These are phyloP conservation scores for Starmerella khaoyaiensis DNA, from an alignment of 805 yeast genomes.

Conservation along the genomic window DNA sequence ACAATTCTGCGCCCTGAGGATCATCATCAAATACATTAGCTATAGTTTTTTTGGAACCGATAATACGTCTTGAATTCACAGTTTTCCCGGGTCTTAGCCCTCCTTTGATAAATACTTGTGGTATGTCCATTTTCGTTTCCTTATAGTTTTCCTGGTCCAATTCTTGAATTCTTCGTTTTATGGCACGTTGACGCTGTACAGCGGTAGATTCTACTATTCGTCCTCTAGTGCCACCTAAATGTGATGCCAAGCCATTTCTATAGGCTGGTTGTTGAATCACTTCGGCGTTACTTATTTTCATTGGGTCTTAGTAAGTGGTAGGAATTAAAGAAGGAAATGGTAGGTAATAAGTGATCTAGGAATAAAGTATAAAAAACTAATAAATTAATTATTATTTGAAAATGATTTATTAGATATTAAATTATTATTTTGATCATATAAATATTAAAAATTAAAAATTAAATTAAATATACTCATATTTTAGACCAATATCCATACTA, in stretches of 20 bases:
- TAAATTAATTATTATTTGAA: too few relatives aligned
- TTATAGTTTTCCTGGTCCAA: slow-evolving; percentile 20
- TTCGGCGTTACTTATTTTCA: slow-evolving; percentile 13
- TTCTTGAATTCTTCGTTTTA: slow-evolving; percentile 19
- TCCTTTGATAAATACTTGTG: slow-evolving; percentile 21
- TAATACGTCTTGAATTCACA: slow-evolving; percentile 27
- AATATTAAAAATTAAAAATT: too few relatives aligned
- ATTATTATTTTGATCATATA: too few relatives aligned
- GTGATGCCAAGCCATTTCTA: too few relatives aligned
- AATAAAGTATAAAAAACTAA: too few relatives aligned
- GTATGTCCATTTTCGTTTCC: slow-evolving; percentile 21
- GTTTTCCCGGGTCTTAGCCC: slow-evolving; percentile 23
- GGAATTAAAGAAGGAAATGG: too few relatives aligned
- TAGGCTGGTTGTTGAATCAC: too few relatives aligned
- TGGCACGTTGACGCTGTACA: slow-evolving; percentile 17
- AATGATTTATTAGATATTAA: too few relatives aligned
- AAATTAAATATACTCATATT: too few relatives aligned
- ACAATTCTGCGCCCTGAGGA: slow-evolving; percentile 24
- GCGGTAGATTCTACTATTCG: slow-evolving; percentile 10
- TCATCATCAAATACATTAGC: slow-evolving; percentile 33
- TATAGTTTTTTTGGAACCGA: slow-evolving; percentile 30
- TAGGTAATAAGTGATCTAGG: too few relatives aligned
- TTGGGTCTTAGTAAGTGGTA: too few relatives aligned
- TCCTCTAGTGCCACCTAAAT: slow-evolving; percentile 12
- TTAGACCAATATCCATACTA: too few relatives aligned